Conservation (phyloP, 2,329 filamentous ascomycete species). For the Sarocladiaceae sp. region DNA sequence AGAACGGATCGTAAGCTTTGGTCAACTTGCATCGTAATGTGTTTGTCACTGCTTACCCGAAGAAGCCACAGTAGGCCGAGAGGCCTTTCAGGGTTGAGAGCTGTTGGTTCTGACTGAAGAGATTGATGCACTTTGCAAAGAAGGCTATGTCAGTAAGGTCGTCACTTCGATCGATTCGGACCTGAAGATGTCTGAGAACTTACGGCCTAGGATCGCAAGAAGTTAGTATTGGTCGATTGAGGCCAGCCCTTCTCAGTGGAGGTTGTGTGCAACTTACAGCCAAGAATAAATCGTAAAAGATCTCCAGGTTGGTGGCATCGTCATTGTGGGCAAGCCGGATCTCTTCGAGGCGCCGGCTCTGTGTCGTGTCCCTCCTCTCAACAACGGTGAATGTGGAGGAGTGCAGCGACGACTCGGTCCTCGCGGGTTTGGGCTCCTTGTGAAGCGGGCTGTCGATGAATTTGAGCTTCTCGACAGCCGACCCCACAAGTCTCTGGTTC, state of each 20-base stretch:
- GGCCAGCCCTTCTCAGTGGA: background rate
- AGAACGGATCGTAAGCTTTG: background rate
- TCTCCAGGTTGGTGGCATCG: slow-evolving; percentile 31
- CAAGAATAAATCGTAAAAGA: slow-evolving; percentile 36
- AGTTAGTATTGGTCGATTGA: background rate
- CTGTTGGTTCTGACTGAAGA: slow-evolving; percentile 39
- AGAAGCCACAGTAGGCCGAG: slow-evolving; percentile 30
- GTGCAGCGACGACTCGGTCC: background rate
- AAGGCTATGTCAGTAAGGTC: background rate
- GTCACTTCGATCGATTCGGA: too few relatives aligned
- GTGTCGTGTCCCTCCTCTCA: background rate
- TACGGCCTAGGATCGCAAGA: background rate
- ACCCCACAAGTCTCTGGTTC: background rate
- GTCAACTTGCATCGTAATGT: background rate
- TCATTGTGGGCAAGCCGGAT: slow-evolving; percentile 16
- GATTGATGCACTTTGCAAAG: slow-evolving; percentile 29
- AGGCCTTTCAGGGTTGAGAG: slow-evolving; percentile 28
- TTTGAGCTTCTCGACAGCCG: slow-evolving; percentile 2
- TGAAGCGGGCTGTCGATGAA: slow-evolving; percentile 1
- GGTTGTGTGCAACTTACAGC: slow-evolving; percentile 22
- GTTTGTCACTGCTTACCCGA: slow-evolving; percentile 14
- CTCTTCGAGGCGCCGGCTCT: background rate
- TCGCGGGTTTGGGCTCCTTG: background rate
- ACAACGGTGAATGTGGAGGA: background rate
- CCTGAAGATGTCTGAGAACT: background rate